A percentile compares a stretch with the other conserved stretches of the same genome.
phyloP scores from a whole-genome alignment of 345 rosid genomes.

The Melaleuca alternifolia region DNA sequence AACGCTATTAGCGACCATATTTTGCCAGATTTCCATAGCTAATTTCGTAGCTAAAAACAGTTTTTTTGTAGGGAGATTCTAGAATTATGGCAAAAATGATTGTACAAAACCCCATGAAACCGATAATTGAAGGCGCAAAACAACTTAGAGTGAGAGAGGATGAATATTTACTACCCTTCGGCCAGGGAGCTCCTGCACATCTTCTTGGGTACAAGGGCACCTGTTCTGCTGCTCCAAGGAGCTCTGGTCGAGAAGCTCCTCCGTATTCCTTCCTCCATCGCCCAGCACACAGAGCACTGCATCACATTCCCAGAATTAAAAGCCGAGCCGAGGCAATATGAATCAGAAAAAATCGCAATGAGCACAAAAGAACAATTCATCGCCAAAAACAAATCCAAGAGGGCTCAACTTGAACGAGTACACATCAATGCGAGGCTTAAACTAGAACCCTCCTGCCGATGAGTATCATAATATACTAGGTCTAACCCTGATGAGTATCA shows the following conservation, averaged over 20 bases:
- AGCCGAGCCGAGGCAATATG: slow-evolving; percentile 23
- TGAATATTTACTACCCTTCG: neutral
- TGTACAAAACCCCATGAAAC: neutral
- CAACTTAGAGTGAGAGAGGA: neutral
- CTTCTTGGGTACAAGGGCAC: neutral
- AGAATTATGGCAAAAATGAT: neutral
- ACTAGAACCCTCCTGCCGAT: neutral
- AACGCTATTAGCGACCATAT: too few species aligned
- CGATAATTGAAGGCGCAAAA: neutral
- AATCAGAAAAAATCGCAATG: neutral
- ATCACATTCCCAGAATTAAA: slow-evolving; percentile 7
- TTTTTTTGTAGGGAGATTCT: too few species aligned
- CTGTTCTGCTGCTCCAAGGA: neutral
- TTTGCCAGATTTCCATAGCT: too few species aligned
- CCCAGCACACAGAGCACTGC: slow-evolving; percentile 19
- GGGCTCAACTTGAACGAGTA: neutral
- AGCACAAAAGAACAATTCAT: neutral
- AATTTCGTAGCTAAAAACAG: too few species aligned
- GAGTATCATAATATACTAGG: neutral
- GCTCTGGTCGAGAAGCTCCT: neutral
- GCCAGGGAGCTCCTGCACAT: neutral
- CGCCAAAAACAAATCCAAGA: neutral
- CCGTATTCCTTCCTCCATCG: slow-evolving; percentile 15
- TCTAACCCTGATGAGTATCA: neutral
- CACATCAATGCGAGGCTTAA: neutral